Evolutionary conservation across 1,284 basidiomycete genomes (phyloP).

Genomic region (Rhizopogon parksii): DNA sequence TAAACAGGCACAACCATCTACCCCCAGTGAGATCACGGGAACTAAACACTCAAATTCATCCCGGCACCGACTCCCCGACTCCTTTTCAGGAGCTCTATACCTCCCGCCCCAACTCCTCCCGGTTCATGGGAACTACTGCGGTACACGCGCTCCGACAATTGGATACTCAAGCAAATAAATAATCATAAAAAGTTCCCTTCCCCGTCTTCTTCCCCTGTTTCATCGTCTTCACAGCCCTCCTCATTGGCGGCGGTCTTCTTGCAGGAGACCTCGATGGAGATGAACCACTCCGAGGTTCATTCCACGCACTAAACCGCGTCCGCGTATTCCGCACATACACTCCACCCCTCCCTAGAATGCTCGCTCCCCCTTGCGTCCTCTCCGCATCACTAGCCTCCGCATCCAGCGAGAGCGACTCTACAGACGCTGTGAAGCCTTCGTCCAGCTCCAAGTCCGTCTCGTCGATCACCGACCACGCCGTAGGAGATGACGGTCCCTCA

Average conservation of each 20-base stretch:
- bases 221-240: not conserved
- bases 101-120: no score
- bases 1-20: no score
- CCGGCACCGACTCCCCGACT: no score
- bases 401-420: conserved; percentile 26
- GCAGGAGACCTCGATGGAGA: conserved; percentile 38
- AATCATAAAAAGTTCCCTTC: conserved; percentile 33
- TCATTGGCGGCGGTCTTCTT: conserved; percentile 23
- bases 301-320: conserved; percentile 22
- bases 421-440: conserved; percentile 25
- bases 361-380: not conserved
- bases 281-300: conserved; percentile 25
- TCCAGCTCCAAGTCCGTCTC: conserved; percentile 14
- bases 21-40: no score
- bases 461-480: conserved; percentile 17
- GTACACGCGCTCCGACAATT: no score
- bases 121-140: no score
- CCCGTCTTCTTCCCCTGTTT: conserved; percentile 14
- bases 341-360: conserved; percentile 1
- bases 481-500: conserved; percentile 23
- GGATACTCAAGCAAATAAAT: conserved; percentile 30
- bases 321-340: conserved; percentile 16
- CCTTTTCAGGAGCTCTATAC: no score
- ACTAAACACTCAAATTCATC: no score
- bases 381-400: conserved; percentile 8